Conservation (phyloP, 1,139 yeast genomes). For the Casaregolazyma lundiana region DNA sequence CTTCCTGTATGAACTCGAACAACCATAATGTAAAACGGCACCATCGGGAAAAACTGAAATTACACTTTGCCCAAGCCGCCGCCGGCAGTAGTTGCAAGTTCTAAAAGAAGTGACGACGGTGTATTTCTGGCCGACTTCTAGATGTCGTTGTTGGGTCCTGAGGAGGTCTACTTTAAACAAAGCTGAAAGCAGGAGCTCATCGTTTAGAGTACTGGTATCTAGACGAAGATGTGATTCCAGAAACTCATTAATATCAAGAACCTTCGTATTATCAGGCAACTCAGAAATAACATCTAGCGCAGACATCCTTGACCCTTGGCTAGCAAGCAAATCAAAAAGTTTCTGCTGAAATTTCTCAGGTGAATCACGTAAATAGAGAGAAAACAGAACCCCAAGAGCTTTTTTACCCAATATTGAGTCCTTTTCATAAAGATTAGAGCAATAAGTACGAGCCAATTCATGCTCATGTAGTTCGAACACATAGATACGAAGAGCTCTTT, state of each 20-base stretch:
- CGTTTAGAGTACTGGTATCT: slow-evolving; percentile 28
- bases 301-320: slow-evolving; percentile 54
- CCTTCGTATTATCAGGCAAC: slow-evolving; percentile 48
- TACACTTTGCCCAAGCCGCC: slow-evolving; percentile 59
- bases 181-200: slow-evolving; percentile 27
- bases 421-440: slow-evolving; percentile 47
- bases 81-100: slow-evolving; percentile 58
- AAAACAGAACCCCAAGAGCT: slow-evolving; percentile 34
- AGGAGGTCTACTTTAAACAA: slow-evolving; percentile 39
- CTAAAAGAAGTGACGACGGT: slow-evolving; percentile 38
- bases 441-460: slow-evolving; percentile 52
- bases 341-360: slow-evolving; percentile 31
- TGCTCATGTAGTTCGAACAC: slow-evolving; percentile 57
- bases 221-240: slow-evolving; percentile 46
- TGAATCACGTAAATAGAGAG: slow-evolving; percentile 34
- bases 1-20: slow-evolving; percentile 35
- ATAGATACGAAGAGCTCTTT: slow-evolving; percentile 59
- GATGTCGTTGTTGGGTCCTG: slow-evolving; percentile 35
- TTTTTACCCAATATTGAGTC: slow-evolving; percentile 39
- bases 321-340: slow-evolving; percentile 43
- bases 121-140: slow-evolving; percentile 38
- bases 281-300: slow-evolving; percentile 45
- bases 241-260: slow-evolving; percentile 43
- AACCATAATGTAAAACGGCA: slow-evolving; percentile 68
- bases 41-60: slow-evolving; percentile 49